phyloP scores from a whole-genome alignment of 257 asterid genomes.

The Coffea canephora region DNA sequence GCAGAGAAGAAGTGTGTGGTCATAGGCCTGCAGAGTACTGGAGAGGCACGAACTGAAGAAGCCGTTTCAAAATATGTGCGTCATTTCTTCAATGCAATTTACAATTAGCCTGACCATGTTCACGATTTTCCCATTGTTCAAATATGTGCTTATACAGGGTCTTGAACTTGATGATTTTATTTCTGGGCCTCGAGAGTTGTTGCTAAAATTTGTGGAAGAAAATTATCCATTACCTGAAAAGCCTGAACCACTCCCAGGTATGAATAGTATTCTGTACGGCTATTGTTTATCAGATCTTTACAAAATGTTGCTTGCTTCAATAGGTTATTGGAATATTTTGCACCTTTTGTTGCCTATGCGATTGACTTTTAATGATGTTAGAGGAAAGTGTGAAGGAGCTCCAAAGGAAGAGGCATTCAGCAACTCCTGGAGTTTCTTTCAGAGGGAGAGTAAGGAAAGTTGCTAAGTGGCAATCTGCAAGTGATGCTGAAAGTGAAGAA shows the following conservation, averaged over 20 bases:
- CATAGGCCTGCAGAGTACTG: slow-evolving; percentile 95
- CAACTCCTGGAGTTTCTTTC: slow-evolving; percentile 72
- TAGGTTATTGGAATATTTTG: slow-evolving; percentile 12
- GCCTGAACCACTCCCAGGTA: slow-evolving; percentile 91
- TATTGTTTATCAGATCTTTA: not conserved
- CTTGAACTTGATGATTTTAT: slow-evolving; percentile 93
- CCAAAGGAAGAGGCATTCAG: slow-evolving; percentile 85
- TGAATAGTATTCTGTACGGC: slow-evolving; percentile 14
- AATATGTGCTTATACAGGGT: slow-evolving; percentile 45
- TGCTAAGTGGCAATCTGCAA: slow-evolving; percentile 67
- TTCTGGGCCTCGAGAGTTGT: slow-evolving; percentile 96
- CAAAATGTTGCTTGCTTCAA: not conserved
- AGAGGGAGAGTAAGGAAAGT: slow-evolving; percentile 83
- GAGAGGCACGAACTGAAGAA: slow-evolving; percentile 98
- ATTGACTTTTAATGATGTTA: slow-evolving; percentile 31
- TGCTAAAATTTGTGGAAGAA: slow-evolving; percentile 95
- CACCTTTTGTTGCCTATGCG: slow-evolving; percentile 25
- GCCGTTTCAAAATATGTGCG: slow-evolving; percentile 91
- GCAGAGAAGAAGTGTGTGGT: slow-evolving; percentile 77
- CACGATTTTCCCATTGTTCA: not conserved
- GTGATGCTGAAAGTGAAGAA: slow-evolving; percentile 83
- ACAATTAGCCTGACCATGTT: not conserved
- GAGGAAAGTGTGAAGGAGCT: slow-evolving; percentile 87
- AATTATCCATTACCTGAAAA: slow-evolving; percentile 92
- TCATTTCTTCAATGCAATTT: slow-evolving; percentile 14